Conservation (phyloP, 2,329 filamentous ascomycete genomes). For the Ophiocordyceps sinensis region DNA sequence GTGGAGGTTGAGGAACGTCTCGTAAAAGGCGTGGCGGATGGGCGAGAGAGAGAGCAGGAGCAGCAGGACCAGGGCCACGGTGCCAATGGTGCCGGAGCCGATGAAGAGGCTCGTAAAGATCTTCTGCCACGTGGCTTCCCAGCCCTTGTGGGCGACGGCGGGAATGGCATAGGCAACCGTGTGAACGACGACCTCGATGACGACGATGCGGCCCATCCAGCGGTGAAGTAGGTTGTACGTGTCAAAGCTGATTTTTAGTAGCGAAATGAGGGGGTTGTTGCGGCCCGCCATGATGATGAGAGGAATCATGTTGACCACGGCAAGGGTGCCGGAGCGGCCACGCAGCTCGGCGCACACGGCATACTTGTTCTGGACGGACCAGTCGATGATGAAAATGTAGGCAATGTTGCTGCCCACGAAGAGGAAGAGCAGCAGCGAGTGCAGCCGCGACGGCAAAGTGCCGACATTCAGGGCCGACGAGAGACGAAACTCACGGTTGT, state of each 20-base stretch:
- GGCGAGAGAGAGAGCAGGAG: constrained; percentile 60
- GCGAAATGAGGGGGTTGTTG: constrained; percentile 78
- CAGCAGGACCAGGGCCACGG: constrained; percentile 48
- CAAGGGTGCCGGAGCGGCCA: constrained; percentile 70
- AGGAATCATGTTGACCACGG: constrained; percentile 82
- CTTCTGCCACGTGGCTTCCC: constrained; percentile 37
- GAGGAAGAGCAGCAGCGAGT: constrained; percentile 38
- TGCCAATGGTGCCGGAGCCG: constrained; percentile 46
- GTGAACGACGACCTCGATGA: constrained; percentile 54
- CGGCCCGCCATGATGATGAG: constrained; percentile 77
- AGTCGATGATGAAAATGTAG: constrained; percentile 50
- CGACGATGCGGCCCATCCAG: constrained; percentile 65
- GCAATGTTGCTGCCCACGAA: constrained; percentile 46
- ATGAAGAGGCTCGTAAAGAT: constrained; percentile 50
- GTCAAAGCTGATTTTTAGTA: constrained; percentile 84
- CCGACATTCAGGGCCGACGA: constrained; percentile 45
- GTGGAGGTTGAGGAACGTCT: constrained; percentile 84
- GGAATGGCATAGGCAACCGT: constrained; percentile 62
- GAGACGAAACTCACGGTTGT: constrained; percentile 51
- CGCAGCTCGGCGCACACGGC: constrained; percentile 68
- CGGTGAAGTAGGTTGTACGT: constrained; percentile 69
- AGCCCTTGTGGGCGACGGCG: constrained; percentile 50
- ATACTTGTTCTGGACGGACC: constrained; percentile 39
- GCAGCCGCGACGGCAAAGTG: constrained; percentile 50
- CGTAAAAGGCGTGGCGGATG: constrained; percentile 87